phyloP scores from a whole-genome alignment of 208 protist species.

The Leishmania braziliensis region DNA sequence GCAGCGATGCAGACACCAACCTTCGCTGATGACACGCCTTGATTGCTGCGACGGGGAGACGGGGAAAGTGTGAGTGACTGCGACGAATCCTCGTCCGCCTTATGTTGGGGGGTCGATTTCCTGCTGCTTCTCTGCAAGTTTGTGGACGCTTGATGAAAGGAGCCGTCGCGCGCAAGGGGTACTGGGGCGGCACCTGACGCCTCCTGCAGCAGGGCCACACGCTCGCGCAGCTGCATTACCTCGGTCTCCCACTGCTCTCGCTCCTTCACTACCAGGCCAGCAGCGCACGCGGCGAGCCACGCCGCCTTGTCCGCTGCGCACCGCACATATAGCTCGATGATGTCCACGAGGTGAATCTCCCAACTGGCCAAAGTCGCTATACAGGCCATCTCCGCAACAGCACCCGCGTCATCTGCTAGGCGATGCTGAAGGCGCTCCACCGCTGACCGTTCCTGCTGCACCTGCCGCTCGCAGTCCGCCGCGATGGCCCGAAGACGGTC shows the following conservation, averaged over 20 bases:
- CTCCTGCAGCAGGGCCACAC: conserved; percentile 15
- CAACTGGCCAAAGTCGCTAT: neutral
- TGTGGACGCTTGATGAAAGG: neutral
- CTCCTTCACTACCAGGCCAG: conserved; percentile 11
- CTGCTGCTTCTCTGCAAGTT: neutral
- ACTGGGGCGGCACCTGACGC: neutral
- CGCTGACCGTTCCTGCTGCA: conserved; percentile 17
- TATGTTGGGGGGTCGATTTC: neutral
- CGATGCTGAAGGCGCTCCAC: conserved; percentile 13
- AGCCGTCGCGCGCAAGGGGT: neutral
- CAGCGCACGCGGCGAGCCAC: conserved; percentile 5
- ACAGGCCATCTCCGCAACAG: neutral
- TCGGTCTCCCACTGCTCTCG: conserved; percentile 42
- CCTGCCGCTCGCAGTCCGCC: conserved; percentile 7
- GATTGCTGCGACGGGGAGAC: conserved; percentile 1
- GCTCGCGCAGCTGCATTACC: conserved; percentile 37
- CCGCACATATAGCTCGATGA: neutral
- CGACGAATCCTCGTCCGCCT: conserved; percentile 14
- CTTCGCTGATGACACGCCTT: neutral
- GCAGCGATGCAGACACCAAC: neutral
- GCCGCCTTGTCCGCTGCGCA: neutral
- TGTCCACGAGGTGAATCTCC: neutral
- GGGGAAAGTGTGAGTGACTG: conserved; percentile 18
- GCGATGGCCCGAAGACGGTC: conserved; percentile 6
- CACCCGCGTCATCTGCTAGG: neutral